Evolutionary conservation across 306 rosid species (phyloP), one percentile per base, ranked within the genome.

Genomic region (Inga oerstediana): DNA sequence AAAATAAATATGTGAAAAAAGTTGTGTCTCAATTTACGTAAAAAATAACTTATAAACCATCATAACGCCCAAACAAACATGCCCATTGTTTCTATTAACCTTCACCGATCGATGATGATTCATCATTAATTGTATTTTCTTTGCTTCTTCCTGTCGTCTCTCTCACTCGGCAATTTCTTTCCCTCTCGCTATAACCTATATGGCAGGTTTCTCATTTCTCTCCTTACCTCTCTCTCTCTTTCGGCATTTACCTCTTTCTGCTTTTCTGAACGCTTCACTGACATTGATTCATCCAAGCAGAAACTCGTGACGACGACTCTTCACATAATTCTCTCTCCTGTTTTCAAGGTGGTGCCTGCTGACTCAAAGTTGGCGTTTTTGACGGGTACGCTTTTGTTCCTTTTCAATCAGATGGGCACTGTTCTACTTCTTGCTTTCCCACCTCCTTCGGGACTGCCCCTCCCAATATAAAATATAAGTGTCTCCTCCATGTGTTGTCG

Each of bases 181-280:
- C 82, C 85, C 88, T 80, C 83, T 89, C 82, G 78, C 87, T 92
- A 81, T 27, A 27, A 27, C 30, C 30, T 27, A 27, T 87, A 79
- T 82, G 85, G 84, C 76, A 85, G 90, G 86, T 89, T 86, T 85
- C 70, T 79, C 72, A 81, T 75, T 68, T 68, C 84, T 80, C 30
- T 27, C 30, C 30, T 27, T 27, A 27, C 30, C 30, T 27, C 84
- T 88, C 62, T 45, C 70, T 37, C 39, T 35, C 13, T 46, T 66
- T 30, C 11, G 19, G 48, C n/a, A 68, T 52, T 69, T 69, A 13
- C 30, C 79, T 16, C 84, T 68, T 56, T 54, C 56, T 84, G 61
- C 62, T 51, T 85, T 76, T 44, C 22, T 59, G 15, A 75, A 68
- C 67, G 71, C 83, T 72, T 82, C 74, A 75, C 59, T 22, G 41